These are phyloP conservation scores for Phaseolus lunatus DNA, from an alignment of 306 rosid species.

Conservation along the genomic window DNA sequence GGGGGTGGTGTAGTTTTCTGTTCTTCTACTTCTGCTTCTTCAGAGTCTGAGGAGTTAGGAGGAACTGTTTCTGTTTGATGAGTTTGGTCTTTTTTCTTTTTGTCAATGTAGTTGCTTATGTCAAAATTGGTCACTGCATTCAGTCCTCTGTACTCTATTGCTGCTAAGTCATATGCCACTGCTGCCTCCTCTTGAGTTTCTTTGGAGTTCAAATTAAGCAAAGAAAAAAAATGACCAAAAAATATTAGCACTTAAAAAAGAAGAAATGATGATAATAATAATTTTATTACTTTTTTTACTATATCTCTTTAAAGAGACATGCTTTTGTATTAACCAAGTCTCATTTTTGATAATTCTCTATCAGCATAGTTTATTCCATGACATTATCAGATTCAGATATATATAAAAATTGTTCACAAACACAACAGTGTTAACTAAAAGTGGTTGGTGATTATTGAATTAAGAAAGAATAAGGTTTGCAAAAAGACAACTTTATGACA, in stretches of 20 bases:
- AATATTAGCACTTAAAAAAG: background rate
- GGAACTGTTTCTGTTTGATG: slow-evolving; percentile 39
- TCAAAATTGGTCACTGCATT: slow-evolving; percentile 96
- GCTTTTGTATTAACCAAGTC: too few species aligned
- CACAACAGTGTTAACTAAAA: background rate
- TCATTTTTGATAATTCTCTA: too few species aligned
- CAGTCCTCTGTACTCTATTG: slow-evolving; percentile 83
- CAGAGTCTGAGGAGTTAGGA: slow-evolving; percentile 42
- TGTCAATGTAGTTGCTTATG: slow-evolving; percentile 67
- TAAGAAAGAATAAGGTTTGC: slow-evolving; percentile 16
- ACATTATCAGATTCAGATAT: too few species aligned
- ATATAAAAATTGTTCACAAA: too few species aligned
- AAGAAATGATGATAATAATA: background rate
- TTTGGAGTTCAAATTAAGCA: slow-evolving; percentile 37
- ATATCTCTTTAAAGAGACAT: too few species aligned
- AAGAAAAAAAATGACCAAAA: background rate
- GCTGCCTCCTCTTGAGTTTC: slow-evolving; percentile 99
- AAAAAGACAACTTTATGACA: slow-evolving; percentile 47
- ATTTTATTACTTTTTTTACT: too few species aligned
- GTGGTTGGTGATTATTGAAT: slow-evolving; percentile 22
- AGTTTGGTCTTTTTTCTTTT: slow-evolving; percentile 38
- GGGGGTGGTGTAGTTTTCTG: background rate
- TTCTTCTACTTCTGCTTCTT: slow-evolving; percentile 43
- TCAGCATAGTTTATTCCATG: too few species aligned
- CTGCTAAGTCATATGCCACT: slow-evolving; percentile 88